Evolutionary conservation across 768 basidiomycete species (phyloP).

Genomic region (Termitomyces sp.): DNA sequence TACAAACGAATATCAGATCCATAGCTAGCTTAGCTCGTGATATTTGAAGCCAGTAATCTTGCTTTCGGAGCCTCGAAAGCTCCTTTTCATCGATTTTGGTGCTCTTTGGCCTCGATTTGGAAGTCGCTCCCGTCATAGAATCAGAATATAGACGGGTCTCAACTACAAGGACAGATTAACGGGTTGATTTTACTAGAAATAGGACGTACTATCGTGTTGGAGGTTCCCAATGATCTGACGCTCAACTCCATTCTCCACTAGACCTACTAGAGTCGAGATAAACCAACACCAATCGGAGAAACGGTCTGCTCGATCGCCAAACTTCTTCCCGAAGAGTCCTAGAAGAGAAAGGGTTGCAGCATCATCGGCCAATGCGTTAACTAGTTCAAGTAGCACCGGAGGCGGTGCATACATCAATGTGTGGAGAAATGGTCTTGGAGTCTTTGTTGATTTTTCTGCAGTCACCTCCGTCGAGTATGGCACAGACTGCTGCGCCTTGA

Average conservation of each 20-base stretch:
- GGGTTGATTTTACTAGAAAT: not conserved
- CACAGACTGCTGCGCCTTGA: slow-evolving; percentile 65
- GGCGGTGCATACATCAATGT: slow-evolving; percentile 76
- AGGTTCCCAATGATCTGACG: slow-evolving; percentile 61
- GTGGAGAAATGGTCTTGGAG: slow-evolving; percentile 62
- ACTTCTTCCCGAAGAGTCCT: slow-evolving; percentile 59
- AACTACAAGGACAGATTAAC: slow-evolving; percentile 34
- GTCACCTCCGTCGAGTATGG: slow-evolving; percentile 50
- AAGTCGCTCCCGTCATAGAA: slow-evolving; percentile 65
- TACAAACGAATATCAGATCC: slow-evolving; percentile 88
- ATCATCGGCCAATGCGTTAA: slow-evolving; percentile 73
- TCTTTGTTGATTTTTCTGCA: slow-evolving; percentile 28
- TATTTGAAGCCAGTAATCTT: slow-evolving; percentile 74
- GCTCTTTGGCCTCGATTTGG: slow-evolving; percentile 58
- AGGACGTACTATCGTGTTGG: slow-evolving; percentile 53
- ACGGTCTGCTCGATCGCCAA: slow-evolving; percentile 64
- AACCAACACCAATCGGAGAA: slow-evolving; percentile 90
- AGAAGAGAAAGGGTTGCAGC: slow-evolving; percentile 69
- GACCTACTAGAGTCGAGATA: slow-evolving; percentile 66
- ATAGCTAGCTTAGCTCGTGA: slow-evolving; percentile 68
- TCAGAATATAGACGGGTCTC: slow-evolving; percentile 69
- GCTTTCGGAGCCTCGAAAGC: slow-evolving; percentile 56
- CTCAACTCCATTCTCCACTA: slow-evolving; percentile 83
- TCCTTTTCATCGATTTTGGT: slow-evolving; percentile 67
- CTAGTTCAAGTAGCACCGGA: slow-evolving; percentile 74